Evolutionary conservation across 2,329 filamentous ascomycete species (phyloP).

Genomic region (Diaporthe caulivora): DNA sequence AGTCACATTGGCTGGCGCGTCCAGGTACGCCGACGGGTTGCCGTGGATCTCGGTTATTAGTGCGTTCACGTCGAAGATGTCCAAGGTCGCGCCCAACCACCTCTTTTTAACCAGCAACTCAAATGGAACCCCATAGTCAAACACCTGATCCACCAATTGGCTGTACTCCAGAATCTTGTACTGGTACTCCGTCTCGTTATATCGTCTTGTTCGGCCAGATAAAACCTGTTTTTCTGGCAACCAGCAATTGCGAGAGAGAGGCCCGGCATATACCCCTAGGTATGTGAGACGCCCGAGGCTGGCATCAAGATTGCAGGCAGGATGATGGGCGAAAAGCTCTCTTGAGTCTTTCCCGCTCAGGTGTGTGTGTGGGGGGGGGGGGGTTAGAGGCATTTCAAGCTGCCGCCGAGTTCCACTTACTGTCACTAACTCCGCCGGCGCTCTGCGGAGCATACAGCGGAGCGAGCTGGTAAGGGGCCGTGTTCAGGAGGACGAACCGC

Average conservation of each 20-base stretch:
- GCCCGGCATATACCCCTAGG: neutral
- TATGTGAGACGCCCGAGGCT: too few species aligned
- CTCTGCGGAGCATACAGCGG: conserved; percentile 72
- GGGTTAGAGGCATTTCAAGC: too few species aligned
- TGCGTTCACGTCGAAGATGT: conserved; percentile 75
- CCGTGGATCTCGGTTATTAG: conserved; percentile 75
- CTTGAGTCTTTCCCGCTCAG: neutral
- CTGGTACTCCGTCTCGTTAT: conserved; percentile 61
- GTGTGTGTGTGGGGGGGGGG: too few species aligned
- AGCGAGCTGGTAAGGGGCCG: conserved; percentile 74
- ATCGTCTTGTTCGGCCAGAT: conserved; percentile 62
- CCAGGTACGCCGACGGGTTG: conserved; percentile 71
- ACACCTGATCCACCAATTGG: conserved; percentile 61
- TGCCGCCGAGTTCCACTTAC: neutral
- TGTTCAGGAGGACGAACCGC: conserved; percentile 79
- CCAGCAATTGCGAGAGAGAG: neutral
- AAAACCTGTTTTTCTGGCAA: conserved; percentile 40
- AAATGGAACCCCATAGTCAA: conserved; percentile 63
- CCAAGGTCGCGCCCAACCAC: conserved; percentile 71
- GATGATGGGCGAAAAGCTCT: too few species aligned
- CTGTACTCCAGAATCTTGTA: conserved; percentile 64
- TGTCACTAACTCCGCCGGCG: conserved; percentile 55
- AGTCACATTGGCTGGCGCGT: conserved; percentile 72
- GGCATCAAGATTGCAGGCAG: too few species aligned
- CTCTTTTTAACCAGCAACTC: conserved; percentile 57